Base-by-base conservation (phyloP, 2,329 filamentous ascomycete species). In the Parascedosporium putredinis region DNA sequence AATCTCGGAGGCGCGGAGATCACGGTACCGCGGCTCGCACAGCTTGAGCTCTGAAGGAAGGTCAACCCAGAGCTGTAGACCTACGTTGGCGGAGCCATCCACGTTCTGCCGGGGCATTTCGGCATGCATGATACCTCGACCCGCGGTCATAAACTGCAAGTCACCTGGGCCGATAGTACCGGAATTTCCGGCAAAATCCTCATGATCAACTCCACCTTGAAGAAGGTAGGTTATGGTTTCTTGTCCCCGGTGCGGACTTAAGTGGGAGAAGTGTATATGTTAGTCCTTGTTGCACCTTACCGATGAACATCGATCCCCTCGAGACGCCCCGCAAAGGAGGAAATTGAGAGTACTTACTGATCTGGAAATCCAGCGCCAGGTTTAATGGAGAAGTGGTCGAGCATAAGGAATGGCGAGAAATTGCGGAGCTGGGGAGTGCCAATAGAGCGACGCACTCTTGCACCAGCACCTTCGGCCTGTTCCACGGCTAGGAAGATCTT, bases 141-240 rank as follows among this genome's bases (percentile, higher is more conserved):
- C 91, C 1, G 91, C 91, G 0, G 91, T 96, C 93, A 97, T 97
- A 74, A 97, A 97, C 64, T 97, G 91, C 45, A 97, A 70, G 63
- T 96, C 91, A n/a, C 91, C 91, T 0, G 85, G 69, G 53, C 84
- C 76, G 57, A 97, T 88, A 3, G 86, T 93, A 51, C 91, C 93
- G 46, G 76, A 76, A 69, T 93, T 83, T 10, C 89, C 89, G 2
- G 87, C 83, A 58, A 95, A 95, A 65, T 95, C 89, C 69, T 95
- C 89, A 62, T 95, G 89, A 68, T 95, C 88, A 52, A 95, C 81
- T 3, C 79, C 87, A 55, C 91, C 91, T 12, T 77, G 70, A n/a
- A 97, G 75, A 25, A 97, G 74, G 64, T 96, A 96, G 1, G 89
- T 95, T 62, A 95, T 93, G 14, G 78, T 78, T 57, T 95, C 88